A percentile compares a stretch with the other conserved stretches of the same genome.
phyloP scores from a whole-genome alignment of 441 rosid species.

The Codiaeum variegatum region DNA sequence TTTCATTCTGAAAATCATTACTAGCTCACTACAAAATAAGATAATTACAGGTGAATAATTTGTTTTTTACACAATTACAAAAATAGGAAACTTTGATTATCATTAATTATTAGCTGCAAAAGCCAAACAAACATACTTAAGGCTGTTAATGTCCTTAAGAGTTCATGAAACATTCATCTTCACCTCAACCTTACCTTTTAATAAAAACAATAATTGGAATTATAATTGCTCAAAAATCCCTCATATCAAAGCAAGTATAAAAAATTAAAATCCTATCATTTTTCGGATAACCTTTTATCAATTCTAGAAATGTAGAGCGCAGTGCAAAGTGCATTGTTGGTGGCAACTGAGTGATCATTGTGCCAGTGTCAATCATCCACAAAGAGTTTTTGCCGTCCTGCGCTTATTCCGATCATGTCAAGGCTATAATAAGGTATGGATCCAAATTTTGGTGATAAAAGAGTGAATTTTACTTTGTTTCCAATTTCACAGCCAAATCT shows the following conservation, averaged over 20 bases:
- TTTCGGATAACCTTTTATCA: neutral
- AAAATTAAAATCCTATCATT: neutral
- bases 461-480: constrained; percentile 9
- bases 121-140: constrained; percentile 14
- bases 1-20: too few species aligned
- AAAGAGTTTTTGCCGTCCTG: constrained; percentile 34
- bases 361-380: constrained; percentile 64
- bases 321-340: constrained; percentile 45
- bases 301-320: constrained; percentile 30
- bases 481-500: neutral
- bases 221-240: neutral
- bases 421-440: constrained; percentile 35
- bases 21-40: too few species aligned
- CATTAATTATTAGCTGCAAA: constrained; percentile 8
- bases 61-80: too few species aligned
- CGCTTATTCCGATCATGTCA: constrained; percentile 41
- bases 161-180: neutral
- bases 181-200: constrained; percentile 15
- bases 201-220: neutral
- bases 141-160: neutral
- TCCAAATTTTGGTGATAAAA: neutral
- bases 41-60: too few species aligned
- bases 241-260: constrained; percentile 19
- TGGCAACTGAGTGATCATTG: constrained; percentile 41
- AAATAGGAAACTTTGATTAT: neutral